Percentiles rank a stretch among this genome's conserved stretches.
phyloP scores from a whole-genome alignment of 352 stramenopile species.

The Phytopythium kandeliae region DNA sequence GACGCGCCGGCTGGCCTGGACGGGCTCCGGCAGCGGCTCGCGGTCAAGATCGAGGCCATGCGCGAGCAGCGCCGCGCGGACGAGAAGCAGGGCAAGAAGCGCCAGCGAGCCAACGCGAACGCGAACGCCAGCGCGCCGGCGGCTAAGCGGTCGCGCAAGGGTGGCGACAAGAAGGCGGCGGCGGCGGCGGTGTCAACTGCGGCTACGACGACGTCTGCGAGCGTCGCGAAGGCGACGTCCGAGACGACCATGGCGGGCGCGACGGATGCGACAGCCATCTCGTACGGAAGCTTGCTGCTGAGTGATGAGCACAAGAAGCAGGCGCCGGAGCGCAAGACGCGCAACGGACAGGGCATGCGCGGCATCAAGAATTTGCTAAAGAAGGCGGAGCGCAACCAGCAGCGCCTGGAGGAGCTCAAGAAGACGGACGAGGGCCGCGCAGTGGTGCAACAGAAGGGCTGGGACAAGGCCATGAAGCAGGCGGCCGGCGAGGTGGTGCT shows the following conservation, averaged over 20 bases:
- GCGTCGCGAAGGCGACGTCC: conserved; percentile 14
- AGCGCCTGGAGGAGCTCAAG: conserved; percentile 73
- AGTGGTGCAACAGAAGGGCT: conserved; percentile 55
- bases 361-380: conserved; percentile 78
- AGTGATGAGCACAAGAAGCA: conserved; percentile 44
- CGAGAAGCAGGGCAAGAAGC: conserved; percentile 56
- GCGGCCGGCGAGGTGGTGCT: conserved; percentile 56
- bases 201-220: too few relatives aligned
- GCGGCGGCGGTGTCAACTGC: too few relatives aligned
- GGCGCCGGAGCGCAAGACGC: conserved; percentile 55
- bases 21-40: conserved; percentile 57
- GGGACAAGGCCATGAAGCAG: conserved; percentile 72
- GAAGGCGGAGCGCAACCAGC: conserved; percentile 72
- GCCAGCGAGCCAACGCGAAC: conserved; percentile 18
- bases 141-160: conserved; percentile 18
- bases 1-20: conserved; percentile 38
- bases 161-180: conserved; percentile 17
- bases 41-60: conserved; percentile 64
- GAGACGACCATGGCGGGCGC: conserved; percentile 18
- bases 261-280: conserved; percentile 33
- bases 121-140: conserved; percentile 13
- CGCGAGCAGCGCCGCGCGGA: conserved; percentile 69
- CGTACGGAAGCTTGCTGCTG: conserved; percentile 71
- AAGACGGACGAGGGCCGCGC: conserved; percentile 71
- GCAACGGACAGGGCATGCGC: conserved; percentile 61